A percentile compares a stretch with the other conserved stretches of the same genome.
Conservation (phyloP, 2,329 filamentous ascomycete genomes). For the Penicillium sp. region DNA sequence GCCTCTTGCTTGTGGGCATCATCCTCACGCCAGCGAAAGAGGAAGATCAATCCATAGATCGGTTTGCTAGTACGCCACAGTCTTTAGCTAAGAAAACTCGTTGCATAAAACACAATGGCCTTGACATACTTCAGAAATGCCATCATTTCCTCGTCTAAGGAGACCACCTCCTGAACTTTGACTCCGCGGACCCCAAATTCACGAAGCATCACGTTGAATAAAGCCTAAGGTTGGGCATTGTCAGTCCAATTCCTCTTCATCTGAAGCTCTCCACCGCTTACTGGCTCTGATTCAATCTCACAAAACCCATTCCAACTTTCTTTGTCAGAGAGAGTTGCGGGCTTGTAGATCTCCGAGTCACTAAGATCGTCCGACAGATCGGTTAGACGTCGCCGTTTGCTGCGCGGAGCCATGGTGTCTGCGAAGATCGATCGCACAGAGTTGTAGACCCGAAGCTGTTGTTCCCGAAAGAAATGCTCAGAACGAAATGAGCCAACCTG, state of each 20-base stretch:
- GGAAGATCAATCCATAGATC: conserved; percentile 79
- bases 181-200: conserved; percentile 70
- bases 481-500: too few species aligned
- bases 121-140: conserved; percentile 54
- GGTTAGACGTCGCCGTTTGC: conserved; percentile 26
- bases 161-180: conserved; percentile 69
- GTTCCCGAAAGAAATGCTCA: not conserved
- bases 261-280: conserved; percentile 37
- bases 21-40: conserved; percentile 67
- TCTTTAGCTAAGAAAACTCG: too few species aligned
- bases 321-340: conserved; percentile 36
- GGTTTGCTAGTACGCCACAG: conserved; percentile 50
- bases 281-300: conserved; percentile 86
- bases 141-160: conserved; percentile 62
- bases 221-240: conserved; percentile 48
- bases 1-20: conserved; percentile 48
- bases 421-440: not conserved
- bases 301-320: conserved; percentile 43
- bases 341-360: conserved; percentile 23
- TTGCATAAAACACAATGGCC: too few species aligned
- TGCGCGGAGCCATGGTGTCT: conserved; percentile 24
- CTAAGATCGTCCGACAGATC: conserved; percentile 15
- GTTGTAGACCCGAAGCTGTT: not conserved
- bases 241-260: not conserved
- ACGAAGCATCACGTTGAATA: conserved; percentile 79